Percentiles rank a stretch among this genome's conserved stretches.
These are phyloP conservation scores for Parietaria judaica DNA, from an alignment of 306 rosid genomes.

Conservation along the genomic window DNA sequence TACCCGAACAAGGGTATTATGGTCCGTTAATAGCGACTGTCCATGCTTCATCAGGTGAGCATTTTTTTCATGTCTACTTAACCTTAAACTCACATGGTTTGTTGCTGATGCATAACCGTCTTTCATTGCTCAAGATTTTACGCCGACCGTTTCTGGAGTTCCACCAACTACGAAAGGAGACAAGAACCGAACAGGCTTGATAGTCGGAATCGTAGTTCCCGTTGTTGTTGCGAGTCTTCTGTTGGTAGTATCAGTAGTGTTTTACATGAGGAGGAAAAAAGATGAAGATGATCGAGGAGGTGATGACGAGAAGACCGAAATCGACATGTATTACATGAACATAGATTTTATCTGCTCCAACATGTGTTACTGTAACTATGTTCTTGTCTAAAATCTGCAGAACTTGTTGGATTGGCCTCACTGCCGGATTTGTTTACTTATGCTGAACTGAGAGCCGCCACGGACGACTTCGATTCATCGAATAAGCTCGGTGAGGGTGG, in stretches of 20 bases:
- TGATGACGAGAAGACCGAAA: not conserved
- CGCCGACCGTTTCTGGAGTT: conserved; percentile 12
- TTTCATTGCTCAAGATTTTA: conserved; percentile 10
- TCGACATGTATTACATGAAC: no score
- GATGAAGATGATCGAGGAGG: conserved; percentile 7
- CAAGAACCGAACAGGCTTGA: conserved; percentile 10
- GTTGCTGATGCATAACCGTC: not conserved
- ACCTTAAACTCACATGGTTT: not conserved
- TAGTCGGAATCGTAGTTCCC: conserved; percentile 8
- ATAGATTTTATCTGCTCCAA: no score
- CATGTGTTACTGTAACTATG: not conserved
- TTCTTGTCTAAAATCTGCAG: conserved; percentile 10
- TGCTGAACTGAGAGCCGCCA: conserved; percentile 18
- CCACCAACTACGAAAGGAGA: conserved; percentile 13
- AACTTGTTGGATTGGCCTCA: conserved; percentile 16
- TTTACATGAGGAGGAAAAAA: conserved; percentile 9
- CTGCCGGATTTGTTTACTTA: conserved; percentile 20
- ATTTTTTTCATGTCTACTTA: not conserved
- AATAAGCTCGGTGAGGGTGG: conserved; percentile 31
- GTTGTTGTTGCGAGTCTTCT: conserved; percentile 3
- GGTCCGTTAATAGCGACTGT: conserved; percentile 15
- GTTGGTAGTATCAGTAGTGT: not conserved
- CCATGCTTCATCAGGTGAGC: conserved; percentile 14
- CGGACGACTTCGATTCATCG: conserved; percentile 15
- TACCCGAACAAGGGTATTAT: conserved; percentile 8